Evolutionary conservation across 768 basidiomycete genomes (phyloP).

Genomic region (Agrocybe pediades): DNA sequence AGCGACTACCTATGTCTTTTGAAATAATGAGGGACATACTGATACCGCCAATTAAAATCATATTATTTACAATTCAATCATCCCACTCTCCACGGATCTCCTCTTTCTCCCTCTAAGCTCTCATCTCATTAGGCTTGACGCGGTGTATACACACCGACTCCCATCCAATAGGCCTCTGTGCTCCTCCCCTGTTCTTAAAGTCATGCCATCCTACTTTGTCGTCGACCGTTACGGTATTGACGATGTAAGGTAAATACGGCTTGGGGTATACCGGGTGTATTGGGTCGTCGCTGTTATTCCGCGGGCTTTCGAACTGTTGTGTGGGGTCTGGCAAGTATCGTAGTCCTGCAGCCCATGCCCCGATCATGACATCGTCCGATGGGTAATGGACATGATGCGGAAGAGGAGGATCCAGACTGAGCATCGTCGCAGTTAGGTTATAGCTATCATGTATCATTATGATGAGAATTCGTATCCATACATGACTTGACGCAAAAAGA

Average conservation of each 20-base stretch:
- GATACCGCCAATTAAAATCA: too few species aligned
- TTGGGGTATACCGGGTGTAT: conserved; percentile 3
- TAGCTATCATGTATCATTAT: conserved; percentile 6
- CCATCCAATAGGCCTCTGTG: conserved; percentile 5
- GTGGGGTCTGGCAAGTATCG: neutral
- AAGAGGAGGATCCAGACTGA: conserved; percentile 8
- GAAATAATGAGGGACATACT: too few species aligned
- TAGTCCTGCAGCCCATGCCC: conserved; percentile 2
- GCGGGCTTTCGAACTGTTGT: neutral
- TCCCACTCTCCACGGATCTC: conserved; percentile 9
- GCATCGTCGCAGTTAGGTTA: neutral
- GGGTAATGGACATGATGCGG: conserved; percentile 13
- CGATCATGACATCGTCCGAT: conserved; percentile 12
- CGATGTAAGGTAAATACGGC: conserved; percentile 3
- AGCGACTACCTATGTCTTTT: too few species aligned
- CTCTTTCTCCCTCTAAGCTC: neutral
- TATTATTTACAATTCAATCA: neutral
- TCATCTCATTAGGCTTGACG: conserved; percentile 4
- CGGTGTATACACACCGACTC: conserved; percentile 6
- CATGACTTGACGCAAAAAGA: too few species aligned
- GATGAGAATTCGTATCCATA: neutral
- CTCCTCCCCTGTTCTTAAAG: neutral
- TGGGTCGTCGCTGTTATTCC: neutral
- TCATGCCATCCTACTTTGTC: conserved; percentile 9
- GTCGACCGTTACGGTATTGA: conserved; percentile 3